A percentile compares a stretch with the other conserved stretches of the same genome.
These are phyloP conservation scores for Agapanthus africanus DNA, from an alignment of 106 monocot species.

Conservation along the genomic window DNA sequence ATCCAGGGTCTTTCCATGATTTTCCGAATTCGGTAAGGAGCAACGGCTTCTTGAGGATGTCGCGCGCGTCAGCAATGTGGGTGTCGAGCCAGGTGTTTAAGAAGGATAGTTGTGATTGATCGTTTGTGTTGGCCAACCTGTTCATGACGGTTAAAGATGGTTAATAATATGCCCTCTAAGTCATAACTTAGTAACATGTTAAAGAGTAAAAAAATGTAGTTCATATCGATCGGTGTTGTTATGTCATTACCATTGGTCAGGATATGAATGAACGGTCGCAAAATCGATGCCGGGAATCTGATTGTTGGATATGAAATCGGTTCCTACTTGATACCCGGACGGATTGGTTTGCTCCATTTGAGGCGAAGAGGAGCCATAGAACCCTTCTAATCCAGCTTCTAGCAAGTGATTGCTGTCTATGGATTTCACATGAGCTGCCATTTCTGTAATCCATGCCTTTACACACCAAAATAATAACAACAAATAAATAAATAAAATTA, in stretches of 20 bases:
- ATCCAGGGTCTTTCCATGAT: constrained; percentile 77
- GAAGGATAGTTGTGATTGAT: constrained; percentile 56
- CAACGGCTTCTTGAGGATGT: constrained; percentile 59
- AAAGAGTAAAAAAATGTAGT: too few relatives aligned
- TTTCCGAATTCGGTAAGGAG: constrained; percentile 85
- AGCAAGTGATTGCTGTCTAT: constrained; percentile 59
- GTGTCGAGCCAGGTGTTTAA: constrained; percentile 68
- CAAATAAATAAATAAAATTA: too few relatives aligned
- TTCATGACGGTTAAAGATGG: background rate
- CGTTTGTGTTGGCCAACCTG: constrained; percentile 56
- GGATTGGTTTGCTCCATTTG: constrained; percentile 42
- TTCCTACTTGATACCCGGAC: constrained; percentile 37
- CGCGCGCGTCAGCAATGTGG: constrained; percentile 55
- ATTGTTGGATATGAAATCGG: constrained; percentile 65
- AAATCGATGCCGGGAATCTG: constrained; percentile 43
- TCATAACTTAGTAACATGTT: background rate
- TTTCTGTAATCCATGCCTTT: constrained; percentile 52
- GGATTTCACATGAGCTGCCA: constrained; percentile 53
- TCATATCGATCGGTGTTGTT: too few relatives aligned
- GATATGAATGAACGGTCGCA: constrained; percentile 64
- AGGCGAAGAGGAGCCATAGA: constrained; percentile 35
- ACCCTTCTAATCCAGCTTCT: constrained; percentile 55
- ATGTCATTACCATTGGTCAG: constrained; percentile 54
- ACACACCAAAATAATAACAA: too few relatives aligned
- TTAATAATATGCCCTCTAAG: background rate